A percentile compares a stretch with the other conserved stretches of the same genome.
Evolutionary conservation across 345 rosid species (phyloP).

Genomic region (Eucalyptus dawsonii): DNA sequence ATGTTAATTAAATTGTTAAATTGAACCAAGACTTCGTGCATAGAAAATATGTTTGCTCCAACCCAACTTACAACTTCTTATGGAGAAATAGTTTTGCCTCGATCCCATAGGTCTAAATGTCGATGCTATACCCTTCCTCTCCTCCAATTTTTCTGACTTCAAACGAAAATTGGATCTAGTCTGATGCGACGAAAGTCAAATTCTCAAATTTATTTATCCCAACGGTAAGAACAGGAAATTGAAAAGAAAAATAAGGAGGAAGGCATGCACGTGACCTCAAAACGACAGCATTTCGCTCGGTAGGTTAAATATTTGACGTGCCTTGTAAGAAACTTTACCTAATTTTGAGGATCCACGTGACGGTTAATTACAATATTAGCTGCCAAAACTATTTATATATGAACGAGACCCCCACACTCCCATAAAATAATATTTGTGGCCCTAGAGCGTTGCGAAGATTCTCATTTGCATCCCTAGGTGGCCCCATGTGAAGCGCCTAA

Average conservation of each 20-base stretch:
- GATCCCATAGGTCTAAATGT: background rate
- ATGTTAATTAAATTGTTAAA: background rate
- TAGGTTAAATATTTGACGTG: background rate
- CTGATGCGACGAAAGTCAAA: background rate
- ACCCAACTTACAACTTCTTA: background rate
- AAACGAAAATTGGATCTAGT: background rate
- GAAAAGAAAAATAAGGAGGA: background rate
- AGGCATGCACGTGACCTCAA: background rate
- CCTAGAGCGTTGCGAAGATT: background rate
- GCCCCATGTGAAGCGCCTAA: background rate
- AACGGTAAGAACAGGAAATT: background rate
- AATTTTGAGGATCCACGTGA: background rate
- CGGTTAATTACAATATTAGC: background rate
- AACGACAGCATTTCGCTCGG: background rate
- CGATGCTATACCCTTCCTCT: background rate
- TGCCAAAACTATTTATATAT: background rate
- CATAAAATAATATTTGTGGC: background rate
- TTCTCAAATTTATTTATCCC: background rate
- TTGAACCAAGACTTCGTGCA: background rate
- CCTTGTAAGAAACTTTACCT: background rate
- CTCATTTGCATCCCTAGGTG: background rate
- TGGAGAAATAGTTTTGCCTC: background rate
- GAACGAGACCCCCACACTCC: background rate
- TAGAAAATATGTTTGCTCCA: background rate
- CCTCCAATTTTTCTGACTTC: background rate